Percentiles rank a stretch among this genome's conserved stretches.
Evolutionary conservation across 129 eudicot genomes (phyloP).

Genomic region (Dittrichia graveolens): DNA sequence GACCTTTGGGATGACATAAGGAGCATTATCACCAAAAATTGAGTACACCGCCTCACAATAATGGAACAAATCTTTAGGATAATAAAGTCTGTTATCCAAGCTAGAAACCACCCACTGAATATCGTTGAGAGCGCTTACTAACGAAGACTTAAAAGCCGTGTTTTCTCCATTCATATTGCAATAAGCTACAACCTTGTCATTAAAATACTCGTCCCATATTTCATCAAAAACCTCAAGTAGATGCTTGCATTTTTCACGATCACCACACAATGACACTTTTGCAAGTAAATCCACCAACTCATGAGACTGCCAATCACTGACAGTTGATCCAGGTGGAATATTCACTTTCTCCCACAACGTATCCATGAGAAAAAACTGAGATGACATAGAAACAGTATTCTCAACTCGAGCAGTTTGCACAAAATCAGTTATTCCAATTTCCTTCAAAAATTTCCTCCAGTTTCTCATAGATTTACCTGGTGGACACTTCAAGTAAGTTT

Average conservation of each 20-base stretch:
- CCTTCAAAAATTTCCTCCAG: slow-evolving; percentile 76
- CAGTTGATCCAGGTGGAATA: slow-evolving; percentile 42
- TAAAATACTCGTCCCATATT: slow-evolving; percentile 67
- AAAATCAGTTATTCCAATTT: slow-evolving; percentile 74
- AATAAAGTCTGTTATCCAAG: slow-evolving; percentile 52
- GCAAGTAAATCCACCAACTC: slow-evolving; percentile 60
- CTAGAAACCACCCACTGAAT: slow-evolving; percentile 66
- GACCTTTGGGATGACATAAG: slow-evolving; percentile 84
- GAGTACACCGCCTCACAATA: slow-evolving; percentile 67
- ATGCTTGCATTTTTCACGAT: slow-evolving; percentile 48
- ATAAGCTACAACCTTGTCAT: slow-evolving; percentile 58
- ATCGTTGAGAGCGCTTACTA: slow-evolving; percentile 48
- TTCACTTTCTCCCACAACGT: slow-evolving; percentile 36
- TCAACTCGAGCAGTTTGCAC: slow-evolving; percentile 57
- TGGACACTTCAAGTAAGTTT: slow-evolving; percentile 56
- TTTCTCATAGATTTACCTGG: slow-evolving; percentile 42
- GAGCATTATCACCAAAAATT: slow-evolving; percentile 64
- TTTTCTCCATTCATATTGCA: slow-evolving; percentile 41
- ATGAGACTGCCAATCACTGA: slow-evolving; percentile 74
- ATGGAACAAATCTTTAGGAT: slow-evolving; percentile 65
- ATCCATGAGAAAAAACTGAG: slow-evolving; percentile 36
- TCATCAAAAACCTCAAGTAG: slow-evolving; percentile 73
- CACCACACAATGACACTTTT: slow-evolving; percentile 43
- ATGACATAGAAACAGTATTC: slow-evolving; percentile 45
- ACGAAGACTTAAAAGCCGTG: slow-evolving; percentile 51